Conservation (phyloP, 1,284 basidiomycete species). For the Tilletia setariae region DNA sequence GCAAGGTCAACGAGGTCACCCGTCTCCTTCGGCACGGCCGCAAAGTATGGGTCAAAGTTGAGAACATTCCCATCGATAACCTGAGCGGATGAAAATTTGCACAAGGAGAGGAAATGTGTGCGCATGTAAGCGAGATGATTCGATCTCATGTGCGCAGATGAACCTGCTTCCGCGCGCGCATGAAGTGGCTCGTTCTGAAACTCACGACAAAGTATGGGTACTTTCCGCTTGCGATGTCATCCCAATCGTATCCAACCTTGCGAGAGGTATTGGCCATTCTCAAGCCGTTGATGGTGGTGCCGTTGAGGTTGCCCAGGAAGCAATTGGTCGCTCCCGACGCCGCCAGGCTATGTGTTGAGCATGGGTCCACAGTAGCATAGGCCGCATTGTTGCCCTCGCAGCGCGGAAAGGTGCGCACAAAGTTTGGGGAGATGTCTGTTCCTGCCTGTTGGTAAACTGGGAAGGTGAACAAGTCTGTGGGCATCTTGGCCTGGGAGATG, state of each 20-base stretch:
- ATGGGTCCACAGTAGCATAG: conserved; percentile 73
- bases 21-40: conserved; percentile 68
- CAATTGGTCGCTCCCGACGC: conserved; percentile 57
- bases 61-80: conserved; percentile 91
- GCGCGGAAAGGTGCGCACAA: conserved; percentile 62
- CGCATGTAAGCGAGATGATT: too few species aligned
- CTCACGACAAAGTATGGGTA: conserved; percentile 33
- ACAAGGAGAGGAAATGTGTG: conserved; percentile 6
- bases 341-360: conserved; percentile 52
- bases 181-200: neutral
- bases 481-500: conserved; percentile 62
- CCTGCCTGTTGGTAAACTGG: conserved; percentile 59
- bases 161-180: neutral
- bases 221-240: conserved; percentile 36
- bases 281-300: conserved; percentile 25
- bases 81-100: conserved; percentile 58
- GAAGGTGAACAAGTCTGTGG: conserved; percentile 35
- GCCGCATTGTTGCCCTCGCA: conserved; percentile 58
- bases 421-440: conserved; percentile 82
- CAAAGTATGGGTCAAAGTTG: conserved; percentile 84
- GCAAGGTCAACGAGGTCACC: conserved; percentile 76
- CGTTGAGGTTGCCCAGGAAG: conserved; percentile 58
- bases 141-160: too few species aligned
- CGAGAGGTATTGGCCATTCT: conserved; percentile 31
- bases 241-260: conserved; percentile 48